Evolutionary conservation across 2,329 filamentous ascomycete species (phyloP).

Genomic region (Penicillium sp.): DNA sequence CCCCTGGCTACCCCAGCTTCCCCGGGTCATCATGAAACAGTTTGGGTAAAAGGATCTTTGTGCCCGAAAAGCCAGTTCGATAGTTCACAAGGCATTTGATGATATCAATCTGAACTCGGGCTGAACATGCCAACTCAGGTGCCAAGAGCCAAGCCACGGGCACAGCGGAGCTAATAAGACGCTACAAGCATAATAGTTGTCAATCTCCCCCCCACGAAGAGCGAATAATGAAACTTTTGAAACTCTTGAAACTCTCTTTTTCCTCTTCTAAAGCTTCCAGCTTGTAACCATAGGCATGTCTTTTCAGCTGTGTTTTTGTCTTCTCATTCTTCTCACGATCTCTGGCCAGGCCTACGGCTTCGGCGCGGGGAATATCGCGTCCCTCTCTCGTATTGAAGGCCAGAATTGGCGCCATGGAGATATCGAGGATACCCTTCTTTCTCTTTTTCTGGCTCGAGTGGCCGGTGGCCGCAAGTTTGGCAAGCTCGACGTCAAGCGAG

Average conservation of each 20-base stretch:
- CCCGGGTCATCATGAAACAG: background rate
- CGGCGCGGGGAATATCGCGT: constrained; percentile 83
- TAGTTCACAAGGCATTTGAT: background rate
- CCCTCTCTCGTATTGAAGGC: constrained; percentile 73
- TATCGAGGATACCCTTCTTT: constrained; percentile 84
- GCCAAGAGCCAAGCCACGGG: background rate
- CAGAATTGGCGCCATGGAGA: constrained; percentile 88
- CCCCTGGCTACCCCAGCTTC: background rate
- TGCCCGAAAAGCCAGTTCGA: background rate
- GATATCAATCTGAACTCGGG: background rate
- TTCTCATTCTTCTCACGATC: constrained; percentile 60
- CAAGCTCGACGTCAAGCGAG: constrained; percentile 80
- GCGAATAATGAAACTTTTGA: background rate
- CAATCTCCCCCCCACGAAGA: constrained; percentile 8
- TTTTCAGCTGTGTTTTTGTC: constrained; percentile 27
- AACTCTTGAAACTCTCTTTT: background rate
- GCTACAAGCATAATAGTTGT: background rate
- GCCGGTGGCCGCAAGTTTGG: constrained; percentile 74
- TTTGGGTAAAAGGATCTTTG: background rate
- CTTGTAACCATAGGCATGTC: constrained; percentile 19
- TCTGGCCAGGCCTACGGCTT: constrained; percentile 69
- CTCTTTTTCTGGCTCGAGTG: constrained; percentile 60
- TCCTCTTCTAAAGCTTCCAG: background rate
- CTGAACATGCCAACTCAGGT: background rate
- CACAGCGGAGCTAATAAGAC: background rate